A percentile compares a stretch with the other conserved stretches of the same genome.
phyloP scores from a whole-genome alignment of 495 filamentous ascomycete species.

The Hyaloscypha variabilis region DNA sequence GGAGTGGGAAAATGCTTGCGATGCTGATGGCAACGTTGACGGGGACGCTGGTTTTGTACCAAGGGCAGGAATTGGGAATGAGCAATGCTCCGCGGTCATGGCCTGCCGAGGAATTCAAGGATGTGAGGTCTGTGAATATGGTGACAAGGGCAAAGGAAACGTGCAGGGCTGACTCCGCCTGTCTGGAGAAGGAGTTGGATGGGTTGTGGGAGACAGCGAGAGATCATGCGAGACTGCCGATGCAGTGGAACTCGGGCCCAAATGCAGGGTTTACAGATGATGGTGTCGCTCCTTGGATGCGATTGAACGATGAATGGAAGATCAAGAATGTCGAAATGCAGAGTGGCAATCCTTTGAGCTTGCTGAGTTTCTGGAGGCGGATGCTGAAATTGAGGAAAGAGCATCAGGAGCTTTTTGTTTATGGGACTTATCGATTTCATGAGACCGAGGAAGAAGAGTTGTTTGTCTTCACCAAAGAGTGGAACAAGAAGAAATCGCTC shows the following conservation, averaged over 20 bases:
- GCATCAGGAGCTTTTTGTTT: slow-evolving; percentile 58
- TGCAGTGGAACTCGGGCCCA: slow-evolving; percentile 58
- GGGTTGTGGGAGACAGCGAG: slow-evolving; percentile 52
- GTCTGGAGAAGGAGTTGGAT: slow-evolving; percentile 40
- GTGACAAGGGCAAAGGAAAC: slow-evolving; percentile 44
- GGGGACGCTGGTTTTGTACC: slow-evolving; percentile 68
- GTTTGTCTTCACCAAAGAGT: slow-evolving; percentile 50
- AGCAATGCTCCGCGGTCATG: slow-evolving; percentile 59
- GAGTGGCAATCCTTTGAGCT: slow-evolving; percentile 36
- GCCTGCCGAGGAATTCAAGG: slow-evolving; percentile 65
- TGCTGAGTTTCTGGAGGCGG: slow-evolving; percentile 50
- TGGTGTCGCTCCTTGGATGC: slow-evolving; percentile 52
- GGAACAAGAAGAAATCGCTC: slow-evolving; percentile 44
- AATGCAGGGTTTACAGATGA: slow-evolving; percentile 53
- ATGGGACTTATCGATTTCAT: slow-evolving; percentile 58
- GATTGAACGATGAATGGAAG: slow-evolving; percentile 45
- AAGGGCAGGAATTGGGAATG: slow-evolving; percentile 73
- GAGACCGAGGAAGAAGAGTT: slow-evolving; percentile 45
- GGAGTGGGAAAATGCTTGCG: slow-evolving; percentile 63
- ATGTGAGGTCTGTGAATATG: slow-evolving; percentile 64
- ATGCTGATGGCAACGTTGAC: slow-evolving; percentile 54
- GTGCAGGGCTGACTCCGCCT: slow-evolving; percentile 15
- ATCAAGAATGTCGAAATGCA: slow-evolving; percentile 49
- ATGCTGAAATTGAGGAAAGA: slow-evolving; percentile 48
- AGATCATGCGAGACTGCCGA: slow-evolving; percentile 64